Evolutionary conservation across 2,329 filamentous ascomycete genomes (phyloP).

Genomic region (Orbilia ellipsospora): DNA sequence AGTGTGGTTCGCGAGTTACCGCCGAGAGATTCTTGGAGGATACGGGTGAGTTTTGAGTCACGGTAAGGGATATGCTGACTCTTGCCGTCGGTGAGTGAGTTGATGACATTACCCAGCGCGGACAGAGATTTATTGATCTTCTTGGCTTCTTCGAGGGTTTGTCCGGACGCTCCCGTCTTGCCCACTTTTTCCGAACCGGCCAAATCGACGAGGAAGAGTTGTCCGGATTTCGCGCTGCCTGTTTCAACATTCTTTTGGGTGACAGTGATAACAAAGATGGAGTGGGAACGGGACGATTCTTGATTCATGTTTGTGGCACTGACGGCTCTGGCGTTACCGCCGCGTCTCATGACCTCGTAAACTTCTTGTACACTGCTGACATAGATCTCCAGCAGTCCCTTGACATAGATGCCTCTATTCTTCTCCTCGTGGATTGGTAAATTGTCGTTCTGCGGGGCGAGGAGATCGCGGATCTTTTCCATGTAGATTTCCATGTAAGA

Average conservation of each 20-base stretch:
- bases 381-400: slow-evolving; percentile 91
- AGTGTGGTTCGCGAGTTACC: slow-evolving; percentile 99
- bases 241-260: slow-evolving; percentile 92
- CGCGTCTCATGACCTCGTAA: slow-evolving; percentile 98
- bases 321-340: slow-evolving; percentile 93
- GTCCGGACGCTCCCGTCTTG: slow-evolving; percentile 95
- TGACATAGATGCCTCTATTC: slow-evolving; percentile 88
- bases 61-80: slow-evolving; percentile 97
- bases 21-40: slow-evolving; percentile 95
- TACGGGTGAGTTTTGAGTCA: slow-evolving; percentile 94
- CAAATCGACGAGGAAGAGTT: slow-evolving; percentile 96
- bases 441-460: slow-evolving; percentile 82
- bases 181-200: slow-evolving; percentile 96
- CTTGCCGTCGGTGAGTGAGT: slow-evolving; percentile 95
- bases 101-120: slow-evolving; percentile 95
- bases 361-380: slow-evolving; percentile 90
- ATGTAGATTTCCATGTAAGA: slow-evolving; percentile 99
- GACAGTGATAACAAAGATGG: slow-evolving; percentile 97
- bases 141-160: slow-evolving; percentile 90
- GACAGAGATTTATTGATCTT: slow-evolving; percentile 99
- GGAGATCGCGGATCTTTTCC: slow-evolving; percentile 93
- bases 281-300: slow-evolving; percentile 95
- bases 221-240: slow-evolving; percentile 89
- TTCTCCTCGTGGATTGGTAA: slow-evolving; percentile 95
- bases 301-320: slow-evolving; percentile 97